Conservation (phyloP, 305 asterid species). For the Stenogyne calaminthoides region DNA sequence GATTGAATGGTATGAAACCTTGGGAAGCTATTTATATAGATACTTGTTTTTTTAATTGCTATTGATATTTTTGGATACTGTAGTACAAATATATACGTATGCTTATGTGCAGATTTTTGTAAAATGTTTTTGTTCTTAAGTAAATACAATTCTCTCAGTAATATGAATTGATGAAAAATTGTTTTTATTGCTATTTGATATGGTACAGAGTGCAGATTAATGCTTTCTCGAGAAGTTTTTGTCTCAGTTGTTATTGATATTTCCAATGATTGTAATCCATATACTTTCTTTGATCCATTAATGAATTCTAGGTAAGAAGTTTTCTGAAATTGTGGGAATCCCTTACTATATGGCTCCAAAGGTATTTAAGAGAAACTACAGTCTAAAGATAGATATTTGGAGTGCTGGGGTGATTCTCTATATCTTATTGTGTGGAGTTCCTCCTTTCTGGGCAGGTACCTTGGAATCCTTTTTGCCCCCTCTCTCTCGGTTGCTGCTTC, state of each 20-base stretch:
- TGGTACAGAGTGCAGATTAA: background rate
- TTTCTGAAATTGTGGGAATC: slow-evolving; percentile 97
- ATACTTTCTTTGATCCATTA: background rate
- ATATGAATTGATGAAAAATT: no score
- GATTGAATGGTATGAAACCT: no score
- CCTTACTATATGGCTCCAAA: slow-evolving; percentile 99
- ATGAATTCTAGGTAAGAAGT: slow-evolving; percentile 66
- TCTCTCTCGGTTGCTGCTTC: slow-evolving; percentile 19
- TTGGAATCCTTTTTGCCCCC: background rate
- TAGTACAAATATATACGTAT: no score
- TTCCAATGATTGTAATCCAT: slow-evolving; percentile 6
- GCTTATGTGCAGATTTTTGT: no score
- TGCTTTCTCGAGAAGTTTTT: slow-evolving; percentile 20
- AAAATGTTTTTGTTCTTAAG: no score
- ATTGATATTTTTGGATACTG: no score
- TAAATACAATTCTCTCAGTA: no score
- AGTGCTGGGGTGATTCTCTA: slow-evolving; percentile 97
- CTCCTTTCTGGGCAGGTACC: no score
- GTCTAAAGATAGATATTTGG: slow-evolving; percentile 97
- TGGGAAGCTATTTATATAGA: no score
- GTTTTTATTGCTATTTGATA: slow-evolving; percentile 1
- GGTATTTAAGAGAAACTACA: slow-evolving; percentile 86
- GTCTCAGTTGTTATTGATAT: slow-evolving; percentile 9
- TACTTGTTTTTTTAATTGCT: no score
- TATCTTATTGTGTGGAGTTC: no score